Evolutionary conservation across 441 rosid genomes (phyloP).

Genomic region (Gossypium davidsonii): DNA sequence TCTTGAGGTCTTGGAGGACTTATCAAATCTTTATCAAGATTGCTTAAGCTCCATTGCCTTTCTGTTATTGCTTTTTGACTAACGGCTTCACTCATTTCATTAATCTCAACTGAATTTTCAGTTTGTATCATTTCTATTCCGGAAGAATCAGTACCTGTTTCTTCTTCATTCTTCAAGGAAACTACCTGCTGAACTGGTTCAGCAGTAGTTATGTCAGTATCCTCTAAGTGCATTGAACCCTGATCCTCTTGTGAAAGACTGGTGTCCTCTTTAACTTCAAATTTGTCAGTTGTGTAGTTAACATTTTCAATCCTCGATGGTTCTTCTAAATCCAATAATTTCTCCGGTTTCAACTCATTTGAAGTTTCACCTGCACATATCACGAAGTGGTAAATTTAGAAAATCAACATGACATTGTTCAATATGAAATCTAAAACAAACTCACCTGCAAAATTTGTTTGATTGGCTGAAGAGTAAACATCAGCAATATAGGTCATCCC

Average conservation of each 20-base stretch:
- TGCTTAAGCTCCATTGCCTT: not conserved
- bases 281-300: not conserved
- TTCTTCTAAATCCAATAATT: not conserved
- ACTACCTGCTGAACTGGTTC: not conserved
- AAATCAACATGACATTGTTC: not conserved
- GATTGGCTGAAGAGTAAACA: conserved; percentile 4
- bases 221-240: conserved; percentile 5
- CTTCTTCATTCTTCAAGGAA: conserved; percentile 6
- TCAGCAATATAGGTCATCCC: not conserved
- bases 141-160: not conserved
- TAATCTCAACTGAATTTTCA: conserved; percentile 1
- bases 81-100: conserved; percentile 1
- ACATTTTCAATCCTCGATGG: not conserved
- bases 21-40: not conserved
- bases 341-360: not conserved
- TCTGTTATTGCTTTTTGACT: not conserved
- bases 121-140: not conserved
- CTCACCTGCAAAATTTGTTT: not conserved
- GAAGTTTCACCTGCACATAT: conserved; percentile 14
- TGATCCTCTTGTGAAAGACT: not conserved
- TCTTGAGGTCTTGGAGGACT: not conserved
- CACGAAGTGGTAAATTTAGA: not conserved
- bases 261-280: not conserved
- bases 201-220: not conserved
- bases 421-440: not conserved